Percentiles rank a stretch among this genome's conserved stretches.
Evolutionary conservation across 2,329 filamentous ascomycete species (phyloP).

Genomic region (Neofusicoccum laricinum): DNA sequence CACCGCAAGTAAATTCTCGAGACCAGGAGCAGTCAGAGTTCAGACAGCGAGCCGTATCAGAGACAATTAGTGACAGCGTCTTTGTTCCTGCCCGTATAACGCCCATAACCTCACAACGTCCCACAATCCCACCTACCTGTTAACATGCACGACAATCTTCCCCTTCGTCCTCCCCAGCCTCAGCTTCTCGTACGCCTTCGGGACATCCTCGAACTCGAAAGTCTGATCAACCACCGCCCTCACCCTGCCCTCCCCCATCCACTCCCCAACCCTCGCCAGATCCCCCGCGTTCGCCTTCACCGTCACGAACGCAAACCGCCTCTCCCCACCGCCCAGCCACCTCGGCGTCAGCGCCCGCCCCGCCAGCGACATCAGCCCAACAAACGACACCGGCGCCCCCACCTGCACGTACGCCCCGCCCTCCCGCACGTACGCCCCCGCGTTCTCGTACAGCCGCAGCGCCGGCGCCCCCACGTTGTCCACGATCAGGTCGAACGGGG

Average conservation of each 20-base stretch:
- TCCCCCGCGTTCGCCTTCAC: neutral
- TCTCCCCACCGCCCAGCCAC: neutral
- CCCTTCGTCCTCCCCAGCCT: slow-evolving; percentile 56
- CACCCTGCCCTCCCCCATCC: slow-evolving; percentile 40
- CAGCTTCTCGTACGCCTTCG: slow-evolving; percentile 57
- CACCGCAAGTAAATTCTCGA: too few species aligned
- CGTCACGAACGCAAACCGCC: neutral
- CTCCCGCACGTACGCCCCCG: neutral
- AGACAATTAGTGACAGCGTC: too few species aligned
- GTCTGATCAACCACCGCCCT: slow-evolving; percentile 55
- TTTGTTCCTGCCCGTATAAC: too few species aligned
- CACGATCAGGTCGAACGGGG: slow-evolving; percentile 36
- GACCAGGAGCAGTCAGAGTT: too few species aligned
- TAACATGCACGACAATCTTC: slow-evolving; percentile 52
- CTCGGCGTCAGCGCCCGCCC: neutral
- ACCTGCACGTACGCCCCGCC: neutral
- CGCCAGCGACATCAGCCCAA: neutral
- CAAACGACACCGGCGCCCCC: neutral
- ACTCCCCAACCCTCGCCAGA: neutral
- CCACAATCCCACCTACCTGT: too few species aligned
- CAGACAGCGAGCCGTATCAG: too few species aligned
- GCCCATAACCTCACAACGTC: too few species aligned
- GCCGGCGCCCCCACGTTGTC: slow-evolving; percentile 32
- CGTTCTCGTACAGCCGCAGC: neutral
- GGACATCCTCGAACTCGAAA: slow-evolving; percentile 56